Base-by-base conservation (phyloP, 208 protist species). In the Endotrypanum monterogeii region DNA sequence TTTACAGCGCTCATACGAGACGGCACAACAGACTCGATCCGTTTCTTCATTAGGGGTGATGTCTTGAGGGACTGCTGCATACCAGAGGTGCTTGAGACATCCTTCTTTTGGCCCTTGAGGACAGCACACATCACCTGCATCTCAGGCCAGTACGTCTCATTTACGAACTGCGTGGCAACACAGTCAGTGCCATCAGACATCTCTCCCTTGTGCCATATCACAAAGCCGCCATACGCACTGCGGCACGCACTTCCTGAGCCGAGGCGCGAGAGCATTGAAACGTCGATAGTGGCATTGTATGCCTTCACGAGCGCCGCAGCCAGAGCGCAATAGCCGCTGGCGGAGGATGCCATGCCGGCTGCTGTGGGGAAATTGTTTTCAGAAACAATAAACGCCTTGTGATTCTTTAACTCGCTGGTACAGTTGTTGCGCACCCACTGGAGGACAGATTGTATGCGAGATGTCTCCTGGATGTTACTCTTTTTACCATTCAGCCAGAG, bases 281-380 rank as follows among this genome's bases (percentile, higher is more conserved):
- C 84, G 56, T 98, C 95, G 18, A 93, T 78, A 30, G 79, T 83
- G 35, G 79, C 84, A 28, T 65, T 74, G 65, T 85, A 96, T 2
- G 83, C 83, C 60, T 89, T 88, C 18, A 90, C 89, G 0, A 98
- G 86, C 4, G 92, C 91, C 28, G 87, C 93, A 2, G 94, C 93
- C 16, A 99, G 85, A 57, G 97, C 98, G 48, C 96, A 98, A 86
- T 98, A 99, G 35, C 98, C 99, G 73, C 97, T 98, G 2, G 99
- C 99, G 1, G 98, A 99, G 12, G 98, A 99, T 3, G 99, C 99
- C 79, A 99, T 97, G 41, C 99, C 99, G 46, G 98, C 99, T 4
- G 99, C 99, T 20, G 99, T 99, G 35, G 99, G 99, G 71, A 99
- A 99, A 87, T 99, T 99, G 91, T 99, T 99, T 52, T 94, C 84